Conservation (phyloP, 331 rosid species). For the Spiraea crenata region DNA sequence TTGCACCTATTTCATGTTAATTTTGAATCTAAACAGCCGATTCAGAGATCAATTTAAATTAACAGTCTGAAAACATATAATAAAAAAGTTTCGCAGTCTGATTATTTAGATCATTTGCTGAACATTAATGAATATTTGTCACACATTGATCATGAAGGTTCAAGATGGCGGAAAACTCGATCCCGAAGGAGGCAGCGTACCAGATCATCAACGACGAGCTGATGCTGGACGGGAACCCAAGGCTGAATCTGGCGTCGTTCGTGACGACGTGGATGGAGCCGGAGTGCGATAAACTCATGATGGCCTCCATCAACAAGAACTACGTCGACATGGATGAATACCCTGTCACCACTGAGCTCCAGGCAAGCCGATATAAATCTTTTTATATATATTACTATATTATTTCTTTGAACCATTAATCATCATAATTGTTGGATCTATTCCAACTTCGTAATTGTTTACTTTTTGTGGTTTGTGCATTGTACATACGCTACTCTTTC, state of each 20-base stretch:
- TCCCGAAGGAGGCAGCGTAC: conserved; percentile 87
- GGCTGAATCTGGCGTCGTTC: conserved; percentile 87
- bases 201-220: conserved; percentile 91
- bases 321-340: conserved; percentile 97
- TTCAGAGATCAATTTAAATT: not conserved
- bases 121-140: too few relatives aligned
- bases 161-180: conserved; percentile 74
- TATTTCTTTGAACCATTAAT: not conserved
- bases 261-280: conserved; percentile 99
- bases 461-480: not conserved
- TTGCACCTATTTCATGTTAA: not conserved
- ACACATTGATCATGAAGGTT: conserved; percentile 29
- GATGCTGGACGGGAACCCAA: conserved; percentile 88
- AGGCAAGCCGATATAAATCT: conserved; percentile 30
- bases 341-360: conserved; percentile 89
- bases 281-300: conserved; percentile 85
- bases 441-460: not conserved
- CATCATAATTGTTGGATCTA: not conserved
- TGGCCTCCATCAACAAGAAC: conserved; percentile 83
- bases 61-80: not conserved
- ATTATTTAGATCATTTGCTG: too few relatives aligned
- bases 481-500: too few relatives aligned
- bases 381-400: not conserved
- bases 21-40: not conserved
- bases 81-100: not conserved